Base-by-base conservation (phyloP, 352 stramenopile genomes). In the Phytopythium boreale region DNA sequence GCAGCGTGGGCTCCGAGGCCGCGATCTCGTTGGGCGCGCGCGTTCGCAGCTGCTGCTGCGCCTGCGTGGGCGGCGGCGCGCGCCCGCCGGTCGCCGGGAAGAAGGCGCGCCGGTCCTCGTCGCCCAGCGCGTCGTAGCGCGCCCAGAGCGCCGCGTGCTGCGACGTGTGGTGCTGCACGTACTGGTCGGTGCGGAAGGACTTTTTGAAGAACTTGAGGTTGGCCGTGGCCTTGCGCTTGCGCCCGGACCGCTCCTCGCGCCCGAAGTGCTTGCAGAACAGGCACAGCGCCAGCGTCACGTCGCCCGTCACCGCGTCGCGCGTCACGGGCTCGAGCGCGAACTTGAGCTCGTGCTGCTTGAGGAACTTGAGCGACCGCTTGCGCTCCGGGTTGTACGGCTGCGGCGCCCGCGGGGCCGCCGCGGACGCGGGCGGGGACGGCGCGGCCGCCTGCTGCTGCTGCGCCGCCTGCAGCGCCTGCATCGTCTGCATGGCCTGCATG, bases 161-260 rank as follows among this genome's bases (percentile, higher is more conserved):
- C 50, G 84, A 67, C n/a, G 74, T 56, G 56, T 87, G 69, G 78
- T 90, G 82, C 66, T 90, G 82, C 64, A 84, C 44, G 70, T 89
- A 90, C 71, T 89, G 82, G 66, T 90, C 79, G 39, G 82, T 89
- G 56, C 82, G 76, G 63, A 89, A 90, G 9, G 72, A 73, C 46
- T 73, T 71, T 29, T 81, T 81, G 58, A 89, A 90, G 64, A 85
- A 89, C 61, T 89, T 88, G 67, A 87, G 61, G 56, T 88, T 90
- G 60, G 74, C 78, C 20, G 76, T 89, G 27, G 71, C 77, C 31
- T 75, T 73, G 12, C 80, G 79, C 67, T 88, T 80, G n/a, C 73
- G 73, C 29, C 81, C 75, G 6, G 69, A 62, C n/a, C 71, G 71
- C 65, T 83, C 69, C 47, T 90, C 80, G 41, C 82, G 82, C 0